These are phyloP conservation scores for Tylopilus subfusipes DNA, from an alignment of 768 basidiomycete genomes.

Conservation along the genomic window DNA sequence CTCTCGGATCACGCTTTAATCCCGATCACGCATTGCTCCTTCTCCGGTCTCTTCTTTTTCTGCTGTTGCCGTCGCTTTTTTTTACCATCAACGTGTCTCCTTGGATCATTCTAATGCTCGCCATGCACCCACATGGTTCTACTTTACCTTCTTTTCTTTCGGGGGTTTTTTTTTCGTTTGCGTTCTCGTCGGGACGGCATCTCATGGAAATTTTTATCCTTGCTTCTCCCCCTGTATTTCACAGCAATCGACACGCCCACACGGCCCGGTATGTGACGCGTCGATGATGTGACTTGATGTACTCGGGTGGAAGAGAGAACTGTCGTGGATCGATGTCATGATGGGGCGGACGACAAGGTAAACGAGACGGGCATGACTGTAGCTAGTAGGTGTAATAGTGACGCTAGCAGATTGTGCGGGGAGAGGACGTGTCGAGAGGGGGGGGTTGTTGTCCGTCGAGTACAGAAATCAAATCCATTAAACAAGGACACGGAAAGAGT, in stretches of 20 bases:
- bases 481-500: neutral
- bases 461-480: neutral
- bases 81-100: neutral
- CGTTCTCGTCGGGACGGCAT: neutral
- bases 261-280: neutral
- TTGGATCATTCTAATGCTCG: neutral
- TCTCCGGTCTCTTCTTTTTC: neutral
- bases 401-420: neutral
- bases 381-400: neutral
- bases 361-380: neutral
- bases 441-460: neutral
- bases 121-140: neutral
- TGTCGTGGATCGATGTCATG: neutral
- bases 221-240: neutral
- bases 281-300: neutral
- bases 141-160: neutral
- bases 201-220: neutral
- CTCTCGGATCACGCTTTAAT: neutral
- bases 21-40: constrained; percentile 1
- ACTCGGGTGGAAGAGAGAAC: neutral
- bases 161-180: neutral
- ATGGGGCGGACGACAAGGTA: neutral
- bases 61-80: neutral
- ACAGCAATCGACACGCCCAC: neutral
- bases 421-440: neutral